Conservation (phyloP, 2,329 filamentous ascomycete genomes). For the Graphiopsis chlorocephala region DNA sequence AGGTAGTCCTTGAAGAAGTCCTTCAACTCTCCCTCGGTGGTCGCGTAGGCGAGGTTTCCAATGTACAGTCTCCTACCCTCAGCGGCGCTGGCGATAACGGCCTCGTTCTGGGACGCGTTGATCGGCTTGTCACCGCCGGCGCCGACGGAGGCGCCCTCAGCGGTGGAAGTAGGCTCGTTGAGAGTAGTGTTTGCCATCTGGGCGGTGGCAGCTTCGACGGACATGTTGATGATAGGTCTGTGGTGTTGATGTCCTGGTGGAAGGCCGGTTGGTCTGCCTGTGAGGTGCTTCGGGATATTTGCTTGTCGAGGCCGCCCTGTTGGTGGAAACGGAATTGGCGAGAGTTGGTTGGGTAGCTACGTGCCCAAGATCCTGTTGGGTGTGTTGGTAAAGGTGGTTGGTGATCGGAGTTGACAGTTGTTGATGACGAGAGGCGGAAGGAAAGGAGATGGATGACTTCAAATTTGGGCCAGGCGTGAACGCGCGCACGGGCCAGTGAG, state of each 20-base stretch:
- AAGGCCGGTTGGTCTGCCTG: slow-evolving; percentile 41
- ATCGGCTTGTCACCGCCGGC: slow-evolving; percentile 60
- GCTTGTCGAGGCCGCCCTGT: slow-evolving; percentile 21
- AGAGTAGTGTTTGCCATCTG: slow-evolving; percentile 64
- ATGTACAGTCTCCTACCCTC: slow-evolving; percentile 99
- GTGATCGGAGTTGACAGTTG: slow-evolving; percentile 24
- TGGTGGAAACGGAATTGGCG: slow-evolving; percentile 49
- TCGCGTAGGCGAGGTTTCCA: slow-evolving; percentile 99
- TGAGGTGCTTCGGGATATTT: slow-evolving; percentile 15
- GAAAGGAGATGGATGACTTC: slow-evolving; percentile 18
- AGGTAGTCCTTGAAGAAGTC: slow-evolving; percentile 99
- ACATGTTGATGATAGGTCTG: slow-evolving; percentile 68
- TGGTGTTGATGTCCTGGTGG: slow-evolving; percentile 34
- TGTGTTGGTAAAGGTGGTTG: slow-evolving; percentile 21
- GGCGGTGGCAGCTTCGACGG: slow-evolving; percentile 79
- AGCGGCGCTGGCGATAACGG: slow-evolving; percentile 93
- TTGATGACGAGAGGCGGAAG: slow-evolving; percentile 25
- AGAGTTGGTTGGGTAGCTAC: slow-evolving; percentile 53
- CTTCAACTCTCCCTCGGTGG: slow-evolving; percentile 99
- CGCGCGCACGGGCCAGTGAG: background rate
- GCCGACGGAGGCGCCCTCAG: slow-evolving; percentile 53
- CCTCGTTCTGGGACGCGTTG: slow-evolving; percentile 76
- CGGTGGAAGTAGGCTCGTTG: slow-evolving; percentile 55
- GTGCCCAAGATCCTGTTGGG: slow-evolving; percentile 36
- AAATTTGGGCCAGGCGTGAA: slow-evolving; percentile 16